phyloP scores from a whole-genome alignment of 371 early-diverging fungal species.

The Fennellomyces sp. region DNA sequence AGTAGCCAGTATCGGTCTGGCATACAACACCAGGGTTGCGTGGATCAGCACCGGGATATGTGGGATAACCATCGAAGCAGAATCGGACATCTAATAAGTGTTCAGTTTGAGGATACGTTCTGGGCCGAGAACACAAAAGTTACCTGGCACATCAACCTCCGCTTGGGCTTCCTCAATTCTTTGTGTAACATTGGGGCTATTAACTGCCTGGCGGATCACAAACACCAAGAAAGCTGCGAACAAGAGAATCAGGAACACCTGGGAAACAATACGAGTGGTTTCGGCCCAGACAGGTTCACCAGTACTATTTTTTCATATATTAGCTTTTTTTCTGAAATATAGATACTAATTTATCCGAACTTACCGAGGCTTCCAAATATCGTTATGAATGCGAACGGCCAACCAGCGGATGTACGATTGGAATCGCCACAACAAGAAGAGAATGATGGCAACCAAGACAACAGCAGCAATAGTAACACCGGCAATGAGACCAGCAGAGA shows the following conservation, averaged over 20 bases:
- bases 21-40: conserved; percentile 43
- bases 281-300: conserved; percentile 60
- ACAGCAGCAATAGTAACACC: conserved; percentile 48
- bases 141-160: conserved; percentile 43
- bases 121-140: conserved; percentile 3
- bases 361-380: conserved; percentile 55
- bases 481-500: conserved; percentile 46
- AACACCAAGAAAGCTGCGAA: conserved; percentile 45
- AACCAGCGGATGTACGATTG: conserved; percentile 42
- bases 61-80: conserved; percentile 50
- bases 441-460: conserved; percentile 32
- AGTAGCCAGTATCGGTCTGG: conserved; percentile 41
- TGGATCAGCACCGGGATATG: conserved; percentile 12
- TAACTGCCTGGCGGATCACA: conserved; percentile 50
- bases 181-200: conserved; percentile 52
- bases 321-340: not conserved
- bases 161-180: conserved; percentile 38
- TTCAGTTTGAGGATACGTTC: not conserved
- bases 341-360: not conserved
- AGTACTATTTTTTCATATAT: conserved; percentile 24
- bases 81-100: conserved; percentile 43
- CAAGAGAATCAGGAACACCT: conserved; percentile 45
- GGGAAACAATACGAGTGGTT: conserved; percentile 45
- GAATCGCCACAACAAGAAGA: conserved; percentile 51
- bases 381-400: conserved; percentile 38